These are phyloP conservation scores for Scheffersomyces lignicola DNA, from an alignment of 1,139 yeast species.

Conservation along the genomic window DNA sequence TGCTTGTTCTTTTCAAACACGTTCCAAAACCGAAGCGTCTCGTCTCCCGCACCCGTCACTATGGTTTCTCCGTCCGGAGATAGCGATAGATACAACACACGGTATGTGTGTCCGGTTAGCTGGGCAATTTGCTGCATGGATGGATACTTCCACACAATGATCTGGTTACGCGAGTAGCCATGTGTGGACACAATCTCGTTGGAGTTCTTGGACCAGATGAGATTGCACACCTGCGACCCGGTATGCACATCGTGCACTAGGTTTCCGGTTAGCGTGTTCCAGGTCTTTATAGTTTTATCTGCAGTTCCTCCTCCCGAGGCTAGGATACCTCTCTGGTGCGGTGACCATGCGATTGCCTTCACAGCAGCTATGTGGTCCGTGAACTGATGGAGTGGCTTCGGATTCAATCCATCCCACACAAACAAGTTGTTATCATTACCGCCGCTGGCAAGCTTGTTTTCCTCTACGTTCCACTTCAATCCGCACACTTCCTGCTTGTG, in stretches of 20 bases:
- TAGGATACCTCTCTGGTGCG: conserved; percentile 88
- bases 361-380: conserved; percentile 92
- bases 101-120: conserved; percentile 88
- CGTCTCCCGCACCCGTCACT: conserved; percentile 99
- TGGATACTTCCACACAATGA: conserved; percentile 93
- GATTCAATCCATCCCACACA: conserved; percentile 83
- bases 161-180: conserved; percentile 89
- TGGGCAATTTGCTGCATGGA: conserved; percentile 92
- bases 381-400: conserved; percentile 70
- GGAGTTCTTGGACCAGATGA: conserved; percentile 90
- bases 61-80: conserved; percentile 98
- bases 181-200: conserved; percentile 94
- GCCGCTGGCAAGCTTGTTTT: conserved; percentile 85
- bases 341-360: conserved; percentile 96
- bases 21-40: conserved; percentile 91
- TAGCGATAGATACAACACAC: conserved; percentile 85
- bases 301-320: conserved; percentile 99
- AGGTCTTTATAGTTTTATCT: conserved; percentile 83
- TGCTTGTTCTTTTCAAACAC: conserved; percentile 75
- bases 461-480: conserved; percentile 87
- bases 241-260: conserved; percentile 80
- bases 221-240: conserved; percentile 93
- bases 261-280: conserved; percentile 86
- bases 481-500: conserved; percentile 98
- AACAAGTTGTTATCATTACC: conserved; percentile 87